Conservation (phyloP, 176 grass and related monocot genomes). For the Urochloa ruziziensis region DNA sequence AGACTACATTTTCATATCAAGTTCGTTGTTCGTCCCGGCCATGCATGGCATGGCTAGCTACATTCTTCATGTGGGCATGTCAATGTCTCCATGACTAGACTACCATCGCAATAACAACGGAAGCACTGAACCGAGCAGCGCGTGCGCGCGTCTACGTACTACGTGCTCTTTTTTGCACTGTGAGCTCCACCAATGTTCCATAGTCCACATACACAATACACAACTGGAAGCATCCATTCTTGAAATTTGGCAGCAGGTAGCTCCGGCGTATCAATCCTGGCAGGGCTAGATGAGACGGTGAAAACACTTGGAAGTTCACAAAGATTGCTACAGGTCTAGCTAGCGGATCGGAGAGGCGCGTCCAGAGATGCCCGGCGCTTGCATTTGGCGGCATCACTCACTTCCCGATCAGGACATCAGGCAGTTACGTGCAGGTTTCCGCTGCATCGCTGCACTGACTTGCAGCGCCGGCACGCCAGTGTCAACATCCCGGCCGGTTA, state of each 20-base stretch:
- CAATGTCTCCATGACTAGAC: not conserved
- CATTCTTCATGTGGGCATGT: not conserved
- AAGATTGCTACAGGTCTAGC: not conserved
- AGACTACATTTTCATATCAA: not conserved
- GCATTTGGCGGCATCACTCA: not conserved
- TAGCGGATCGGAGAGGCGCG: not conserved
- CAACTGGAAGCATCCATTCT: not conserved
- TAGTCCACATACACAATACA: too few species aligned
- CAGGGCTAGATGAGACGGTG: not conserved
- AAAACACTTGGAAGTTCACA: not conserved
- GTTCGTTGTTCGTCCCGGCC: too few species aligned
- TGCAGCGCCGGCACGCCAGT: not conserved
- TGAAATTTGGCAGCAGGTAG: too few species aligned
- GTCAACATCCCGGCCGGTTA: not conserved
- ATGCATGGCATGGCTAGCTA: not conserved
- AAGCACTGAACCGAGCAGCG: not conserved
- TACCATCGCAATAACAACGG: not conserved
- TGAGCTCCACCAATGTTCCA: not conserved
- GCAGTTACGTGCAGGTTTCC: constrained; percentile 6
- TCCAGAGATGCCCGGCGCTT: not conserved
- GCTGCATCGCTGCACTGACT: not conserved
- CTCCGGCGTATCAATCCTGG: not conserved
- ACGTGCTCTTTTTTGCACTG: too few species aligned
- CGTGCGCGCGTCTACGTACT: not conserved
- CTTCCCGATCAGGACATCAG: not conserved